A percentile compares a stretch with the other conserved stretches of the same genome.
phyloP scores from a whole-genome alignment of 2,329 filamentous ascomycete species.

The Elsinoe fawcettii region DNA sequence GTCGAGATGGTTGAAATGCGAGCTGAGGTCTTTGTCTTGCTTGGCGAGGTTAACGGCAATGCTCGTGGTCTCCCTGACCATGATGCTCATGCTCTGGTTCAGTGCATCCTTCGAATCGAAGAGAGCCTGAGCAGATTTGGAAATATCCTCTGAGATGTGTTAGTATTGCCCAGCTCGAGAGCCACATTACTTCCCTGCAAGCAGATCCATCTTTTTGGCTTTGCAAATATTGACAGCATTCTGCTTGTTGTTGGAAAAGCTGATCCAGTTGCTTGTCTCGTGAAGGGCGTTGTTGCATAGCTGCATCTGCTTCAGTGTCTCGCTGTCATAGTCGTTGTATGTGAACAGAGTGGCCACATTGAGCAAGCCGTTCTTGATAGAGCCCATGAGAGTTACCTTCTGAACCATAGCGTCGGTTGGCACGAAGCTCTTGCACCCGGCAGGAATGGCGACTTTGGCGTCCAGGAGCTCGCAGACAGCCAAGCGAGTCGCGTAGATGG shows the following conservation, averaged over 20 bases:
- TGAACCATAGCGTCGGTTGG: conserved; percentile 32
- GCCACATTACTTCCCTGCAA: conserved; percentile 39
- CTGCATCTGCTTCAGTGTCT: conserved; percentile 34
- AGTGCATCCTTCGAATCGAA: not conserved
- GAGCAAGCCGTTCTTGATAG: conserved; percentile 18
- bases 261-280: conserved; percentile 54
- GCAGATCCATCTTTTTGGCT: conserved; percentile 50
- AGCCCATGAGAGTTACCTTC: conserved; percentile 23
- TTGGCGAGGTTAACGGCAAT: not conserved
- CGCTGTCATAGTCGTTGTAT: conserved; percentile 21
- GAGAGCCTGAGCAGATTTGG: not conserved
- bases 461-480: conserved; percentile 56
- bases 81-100: not conserved
- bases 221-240: conserved; percentile 57
- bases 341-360: conserved; percentile 16
- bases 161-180: not conserved
- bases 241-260: conserved; percentile 55
- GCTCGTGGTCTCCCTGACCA: not conserved
- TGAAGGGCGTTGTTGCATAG: conserved; percentile 49
- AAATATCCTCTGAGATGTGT: not conserved
- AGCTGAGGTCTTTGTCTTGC: conserved; percentile 2
- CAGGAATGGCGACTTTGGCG: conserved; percentile 44
- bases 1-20: not conserved
- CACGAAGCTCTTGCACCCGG: conserved; percentile 44
- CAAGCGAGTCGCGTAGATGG: conserved; percentile 54